Base-by-base conservation (phyloP, 108 stramenopile species). In the Asterionellopsis glacialis region DNA sequence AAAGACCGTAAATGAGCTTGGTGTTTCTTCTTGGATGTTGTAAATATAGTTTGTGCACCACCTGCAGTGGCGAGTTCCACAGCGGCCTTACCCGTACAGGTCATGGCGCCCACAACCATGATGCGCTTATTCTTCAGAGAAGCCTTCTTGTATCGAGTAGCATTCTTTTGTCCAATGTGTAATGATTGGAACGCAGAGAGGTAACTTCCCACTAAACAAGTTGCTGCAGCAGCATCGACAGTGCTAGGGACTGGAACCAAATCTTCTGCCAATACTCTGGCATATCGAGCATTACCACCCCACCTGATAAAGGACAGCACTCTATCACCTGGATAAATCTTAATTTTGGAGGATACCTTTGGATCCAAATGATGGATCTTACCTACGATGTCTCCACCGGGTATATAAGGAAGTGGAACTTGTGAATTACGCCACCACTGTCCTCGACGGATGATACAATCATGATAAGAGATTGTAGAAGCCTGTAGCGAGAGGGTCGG, bases 121-220 rank as follows among this genome's bases (percentile, higher is more conserved):
- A 91, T 80, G 28, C 73, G 78, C 65, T 75, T 70, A 27, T 80
- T 84, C 50, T 64, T 56, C 43, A 88, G 69, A 0, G 79, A 51
- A 25, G 59, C 38, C 12, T 63, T 55, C 15, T 47, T 41, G 50
- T 82, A 82, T 41, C 81, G 73, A 11, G 59, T 45, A 22, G 65
- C 68, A 11, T 51, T 23, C 24, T 57, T 70, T 47, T 75, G 77
- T 25, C 75, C 80, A 1, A 79, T 45, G 52, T 85, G 82, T 38
- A 88, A 59, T 13, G 77, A 70, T 65, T 85, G 82, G 47, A 88
- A 85, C 14, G 90, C 90, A 12, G 78, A 44, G 65, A 91, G 73
- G 59, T 85, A 91, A n/a, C 77, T 82, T 44, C 88, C 84, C 43
- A 77, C 68, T 65, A 91, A 58, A 57, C 86, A 87, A 13, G 73